A percentile compares a stretch with the other conserved stretches of the same genome.
Evolutionary conservation across 2,329 filamentous ascomycete genomes (phyloP).

Genomic region (Botrytis deweyae): DNA sequence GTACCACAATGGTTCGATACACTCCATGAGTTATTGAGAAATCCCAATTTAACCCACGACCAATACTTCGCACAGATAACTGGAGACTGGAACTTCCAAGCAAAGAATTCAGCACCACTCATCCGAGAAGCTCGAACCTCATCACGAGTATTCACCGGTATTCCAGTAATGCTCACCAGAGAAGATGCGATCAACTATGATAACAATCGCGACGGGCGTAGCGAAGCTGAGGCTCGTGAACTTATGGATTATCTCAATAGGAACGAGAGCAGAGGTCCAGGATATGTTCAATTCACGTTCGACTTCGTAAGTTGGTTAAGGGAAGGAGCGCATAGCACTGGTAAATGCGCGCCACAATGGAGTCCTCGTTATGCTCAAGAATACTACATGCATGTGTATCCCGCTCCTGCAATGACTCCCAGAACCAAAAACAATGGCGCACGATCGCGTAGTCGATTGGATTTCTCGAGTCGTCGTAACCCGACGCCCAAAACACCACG

Average conservation of each 20-base stretch:
- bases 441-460: background rate
- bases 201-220: background rate
- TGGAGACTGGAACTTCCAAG: background rate
- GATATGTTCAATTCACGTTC: conserved; percentile 9
- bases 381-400: background rate
- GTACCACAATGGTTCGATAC: background rate
- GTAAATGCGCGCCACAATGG: conserved; percentile 1
- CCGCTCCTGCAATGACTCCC: background rate
- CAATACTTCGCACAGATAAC: background rate
- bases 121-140: background rate
- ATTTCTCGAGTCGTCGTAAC: background rate
- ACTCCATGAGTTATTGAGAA: background rate
- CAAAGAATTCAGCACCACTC: background rate
- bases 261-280: conserved; percentile 11
- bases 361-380: background rate
- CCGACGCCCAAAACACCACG: background rate
- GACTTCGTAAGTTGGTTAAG: background rate
- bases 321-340: background rate
- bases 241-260: background rate
- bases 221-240: background rate
- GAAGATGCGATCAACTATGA: background rate
- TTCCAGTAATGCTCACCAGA: background rate
- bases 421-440: background rate
- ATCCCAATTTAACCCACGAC: background rate
- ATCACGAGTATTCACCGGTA: too few relatives aligned